Base-by-base conservation (phyloP, 768 basidiomycete species). In the Boletus speciosus region DNA sequence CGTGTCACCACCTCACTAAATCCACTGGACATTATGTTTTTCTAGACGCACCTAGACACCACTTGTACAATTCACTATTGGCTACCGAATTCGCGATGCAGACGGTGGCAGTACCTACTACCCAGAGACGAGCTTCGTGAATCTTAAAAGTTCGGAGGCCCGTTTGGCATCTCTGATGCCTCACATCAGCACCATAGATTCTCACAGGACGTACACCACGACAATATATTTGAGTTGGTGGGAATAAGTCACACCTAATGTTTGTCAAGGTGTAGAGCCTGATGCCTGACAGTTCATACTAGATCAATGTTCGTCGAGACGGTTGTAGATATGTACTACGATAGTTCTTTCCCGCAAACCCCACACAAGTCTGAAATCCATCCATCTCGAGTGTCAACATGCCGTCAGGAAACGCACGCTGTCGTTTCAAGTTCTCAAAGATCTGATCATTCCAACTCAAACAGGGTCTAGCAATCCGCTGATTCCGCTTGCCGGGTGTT, bases 241-340 rank as follows among this genome's bases (percentile, higher is more conserved):
- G 81, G 81, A 6, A 81, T 84, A 58, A 21, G 78, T 62, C 3
- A 0, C n/a, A 21, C 12, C 0, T n/a, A 42, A 50, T 48, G 29
- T 36, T 27, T 36, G n/a, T 27, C 11, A 5, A 23, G 7, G 5
- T 7, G 31, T 10, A 11, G 21, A 23, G 4, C 19, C 19, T 19
- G n/a, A 31, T 42, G n/a, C 11, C 19, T 63, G 31, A 59, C 16
- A 9, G 6, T 19, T 44, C 31, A n/a, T 32, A 0, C 16, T 38
- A 85, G 83, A 80, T 84, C 31, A 80, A 69, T 46, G 82, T 85
- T 11, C 71, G 6, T 27, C 25, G 6, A 6, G 25, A 5, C 6
- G 6, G 25, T 6, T 6, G 25, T 27, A 27, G 25, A 27, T 27
- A 27, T 25, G 25, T 27, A 27, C 25, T 6, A 27, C 6, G 25